A percentile compares a stretch with the other conserved stretches of the same genome.
Evolutionary conservation across 495 filamentous ascomycete genomes (phyloP).

Genomic region (Aspergillus nanangensis): DNA sequence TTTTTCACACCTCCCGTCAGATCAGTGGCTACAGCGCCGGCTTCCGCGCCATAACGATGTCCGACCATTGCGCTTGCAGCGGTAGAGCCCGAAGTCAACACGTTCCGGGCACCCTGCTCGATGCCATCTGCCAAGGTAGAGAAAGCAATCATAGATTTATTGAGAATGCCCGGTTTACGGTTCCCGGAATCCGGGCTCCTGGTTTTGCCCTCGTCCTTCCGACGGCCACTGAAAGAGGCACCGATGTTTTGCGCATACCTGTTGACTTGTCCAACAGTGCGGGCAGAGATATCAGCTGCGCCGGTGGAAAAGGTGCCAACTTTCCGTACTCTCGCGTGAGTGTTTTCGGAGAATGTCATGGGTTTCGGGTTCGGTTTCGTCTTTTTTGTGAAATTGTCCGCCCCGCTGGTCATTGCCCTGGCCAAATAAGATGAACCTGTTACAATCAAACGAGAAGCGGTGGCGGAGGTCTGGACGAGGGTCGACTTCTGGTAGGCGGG

Average conservation of each 20-base stretch:
- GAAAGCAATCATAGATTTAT: conserved; percentile 95
- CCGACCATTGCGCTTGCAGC: conserved; percentile 77
- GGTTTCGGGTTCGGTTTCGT: conserved; percentile 72
- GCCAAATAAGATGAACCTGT: conserved; percentile 75
- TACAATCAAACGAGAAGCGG: conserved; percentile 89
- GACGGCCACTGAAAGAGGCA: conserved; percentile 64
- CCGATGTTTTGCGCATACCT: conserved; percentile 84
- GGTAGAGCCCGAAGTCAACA: conserved; percentile 66
- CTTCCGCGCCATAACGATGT: conserved; percentile 82
- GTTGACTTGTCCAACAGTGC: conserved; percentile 78
- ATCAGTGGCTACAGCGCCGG: conserved; percentile 64
- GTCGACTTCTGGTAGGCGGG: conserved; percentile 84
- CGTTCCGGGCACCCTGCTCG: conserved; percentile 71
- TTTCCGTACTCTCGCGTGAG: conserved; percentile 79
- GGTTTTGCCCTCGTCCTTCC: conserved; percentile 51
- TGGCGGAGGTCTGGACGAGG: conserved; percentile 83
- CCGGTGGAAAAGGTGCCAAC: conserved; percentile 74
- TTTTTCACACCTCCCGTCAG: conserved; percentile 88
- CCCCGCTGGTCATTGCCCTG: conserved; percentile 67
- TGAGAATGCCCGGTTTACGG: conserved; percentile 87
- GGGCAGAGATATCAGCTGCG: conserved; percentile 74
- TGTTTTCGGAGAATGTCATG: conserved; percentile 80
- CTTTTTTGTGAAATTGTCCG: conserved; percentile 75
- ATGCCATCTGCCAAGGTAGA: conserved; percentile 92
- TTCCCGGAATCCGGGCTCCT: conserved; percentile 54